A percentile compares a stretch with the other conserved stretches of the same genome.
phyloP scores from a whole-genome alignment of 192 early-diverging fungal species.

The Haplosporangium gracile region DNA sequence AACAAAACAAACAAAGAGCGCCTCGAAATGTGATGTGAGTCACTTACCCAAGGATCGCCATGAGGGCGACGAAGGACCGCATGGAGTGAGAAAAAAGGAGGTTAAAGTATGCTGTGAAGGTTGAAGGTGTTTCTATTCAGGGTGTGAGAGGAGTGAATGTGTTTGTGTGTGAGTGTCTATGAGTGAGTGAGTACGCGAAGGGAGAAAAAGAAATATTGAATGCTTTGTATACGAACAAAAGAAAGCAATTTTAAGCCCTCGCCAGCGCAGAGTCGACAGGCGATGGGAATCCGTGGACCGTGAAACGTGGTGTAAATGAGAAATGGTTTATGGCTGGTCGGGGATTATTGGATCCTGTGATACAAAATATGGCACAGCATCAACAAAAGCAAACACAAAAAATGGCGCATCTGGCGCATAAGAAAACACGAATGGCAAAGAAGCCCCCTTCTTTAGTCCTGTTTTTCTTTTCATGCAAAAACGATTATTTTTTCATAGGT shows the following conservation, averaged over 20 bases:
- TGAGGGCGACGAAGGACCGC: conserved; percentile 17
- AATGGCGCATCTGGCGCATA: not conserved
- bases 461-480: not conserved
- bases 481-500: not conserved
- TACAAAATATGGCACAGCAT: not conserved
- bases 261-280: not conserved
- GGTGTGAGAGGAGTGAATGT: not conserved
- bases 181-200: not conserved
- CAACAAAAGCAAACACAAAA: not conserved
- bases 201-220: not conserved
- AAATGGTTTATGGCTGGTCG: not conserved
- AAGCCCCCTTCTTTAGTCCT: not conserved
- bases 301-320: not conserved
- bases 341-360: not conserved
- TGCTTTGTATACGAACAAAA: not conserved
- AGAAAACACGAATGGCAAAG: not conserved
- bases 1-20: not conserved
- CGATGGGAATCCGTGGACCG: not conserved
- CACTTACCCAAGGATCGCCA: conserved; percentile 16
- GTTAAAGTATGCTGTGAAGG: not conserved
- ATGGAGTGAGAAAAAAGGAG: not conserved
- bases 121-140: not conserved
- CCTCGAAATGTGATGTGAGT: not conserved
- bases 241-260: not conserved
- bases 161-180: not conserved